Base-by-base conservation (phyloP, 768 basidiomycete species). In the Tulasnella sp. region DNA sequence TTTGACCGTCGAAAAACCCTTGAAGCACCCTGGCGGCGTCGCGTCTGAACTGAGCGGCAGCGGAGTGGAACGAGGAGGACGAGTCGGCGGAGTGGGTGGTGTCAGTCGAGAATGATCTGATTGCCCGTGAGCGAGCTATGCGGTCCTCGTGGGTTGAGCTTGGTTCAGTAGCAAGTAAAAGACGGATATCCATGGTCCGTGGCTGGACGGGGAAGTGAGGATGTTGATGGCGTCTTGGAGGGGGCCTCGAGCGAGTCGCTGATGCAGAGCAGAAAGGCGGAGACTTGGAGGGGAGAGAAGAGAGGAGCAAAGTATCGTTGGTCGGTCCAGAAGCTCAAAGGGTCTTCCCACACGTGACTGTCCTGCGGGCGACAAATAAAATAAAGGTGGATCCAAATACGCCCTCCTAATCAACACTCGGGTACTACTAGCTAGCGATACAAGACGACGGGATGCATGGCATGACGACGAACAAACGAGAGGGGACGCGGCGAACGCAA, bases 151-250 rank as follows among this genome's bases (percentile, higher is more conserved):
- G 41, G 31, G 77, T 54, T 24, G 50, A 42, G 44, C 77, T 78
- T 34, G 54, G 50, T 34, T 78, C 77, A 78, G 77, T 78, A 78
- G 77, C 77, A 46, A 78, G 77, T 41, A 78, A 37, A 41, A 78
- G 60, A n/a, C 77, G 48, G 37, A 78, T 78, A n/a, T 78, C 77
- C 77, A 78, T 78, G 58, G 77, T 78, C 54, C 42, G n/a, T 41
- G 48, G 28, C 77, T 78, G 77, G 50, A 42, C 54, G 41, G 41
- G 34, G 76, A 16, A 22, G 34, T 34, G 76, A 76, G 22, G 48
- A 76, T 58, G 48, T 44, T 28, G 76, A 46, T 11, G 76, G 54
- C 54, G 76, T 34, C 54, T 28, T 40, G 44, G 46, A 42, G 77
- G 77, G 60, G 58, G 77, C 50, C 72, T 37, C 48, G 75, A 54